Percentiles rank a stretch among this genome's conserved stretches.
These are phyloP conservation scores for Geotrichum fermentans DNA, from an alignment of 1,139 yeast genomes.

Conservation along the genomic window DNA sequence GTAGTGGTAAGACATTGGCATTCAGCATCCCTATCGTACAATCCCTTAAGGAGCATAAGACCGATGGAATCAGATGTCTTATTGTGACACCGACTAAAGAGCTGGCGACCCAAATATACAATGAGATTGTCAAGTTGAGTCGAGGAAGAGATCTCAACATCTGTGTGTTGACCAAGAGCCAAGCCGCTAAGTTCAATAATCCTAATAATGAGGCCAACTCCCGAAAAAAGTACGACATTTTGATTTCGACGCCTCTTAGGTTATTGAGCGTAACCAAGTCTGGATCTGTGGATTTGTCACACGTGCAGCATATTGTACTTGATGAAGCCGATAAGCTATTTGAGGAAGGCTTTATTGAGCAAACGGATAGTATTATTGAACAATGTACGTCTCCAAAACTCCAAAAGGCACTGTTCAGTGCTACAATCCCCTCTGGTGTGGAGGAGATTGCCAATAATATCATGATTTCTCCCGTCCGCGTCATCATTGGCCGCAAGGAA, in stretches of 20 bases:
- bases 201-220: conserved; percentile 42
- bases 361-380: conserved; percentile 78
- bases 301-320: conserved; percentile 68
- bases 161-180: conserved; percentile 68
- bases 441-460: conserved; percentile 83
- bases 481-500: conserved; percentile 89
- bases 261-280: conserved; percentile 71
- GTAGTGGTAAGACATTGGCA: conserved; percentile 98
- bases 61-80: conserved; percentile 59
- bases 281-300: conserved; percentile 53
- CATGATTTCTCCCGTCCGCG: conserved; percentile 79
- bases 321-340: conserved; percentile 96
- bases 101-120: conserved; percentile 78
- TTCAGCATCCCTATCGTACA: conserved; percentile 83
- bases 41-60: conserved; percentile 31
- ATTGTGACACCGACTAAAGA: conserved; percentile 91
- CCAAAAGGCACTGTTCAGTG: conserved; percentile 79
- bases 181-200: conserved; percentile 64
- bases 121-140: conserved; percentile 58
- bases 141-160: conserved; percentile 51
- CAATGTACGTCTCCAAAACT: conserved; percentile 52
- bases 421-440: conserved; percentile 90
- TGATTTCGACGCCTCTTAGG: conserved; percentile 85
- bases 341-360: conserved; percentile 85
- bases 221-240: conserved; percentile 65